Conservation (phyloP, 2,329 filamentous ascomycete species). For the Ilyonectria sp. region DNA sequence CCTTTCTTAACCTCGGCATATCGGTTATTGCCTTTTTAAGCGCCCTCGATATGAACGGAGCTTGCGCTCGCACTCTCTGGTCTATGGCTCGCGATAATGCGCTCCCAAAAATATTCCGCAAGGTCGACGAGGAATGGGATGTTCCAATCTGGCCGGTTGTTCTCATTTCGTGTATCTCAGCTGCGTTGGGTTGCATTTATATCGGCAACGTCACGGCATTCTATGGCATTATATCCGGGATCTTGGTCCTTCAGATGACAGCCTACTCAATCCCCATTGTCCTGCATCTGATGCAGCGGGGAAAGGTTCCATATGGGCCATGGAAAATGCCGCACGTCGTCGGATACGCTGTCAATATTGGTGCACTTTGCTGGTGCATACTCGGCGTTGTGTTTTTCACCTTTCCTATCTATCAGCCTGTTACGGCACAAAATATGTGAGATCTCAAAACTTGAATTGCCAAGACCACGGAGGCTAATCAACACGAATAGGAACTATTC, state of each 20-base stretch:
- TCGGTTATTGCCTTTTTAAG: conserved; percentile 8
- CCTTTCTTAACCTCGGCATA: conserved; percentile 1
- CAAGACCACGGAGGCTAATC: background rate
- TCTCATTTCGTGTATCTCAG: background rate
- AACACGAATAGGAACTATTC: conserved; percentile 11
- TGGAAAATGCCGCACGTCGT: conserved; percentile 15
- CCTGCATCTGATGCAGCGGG: conserved; percentile 12
- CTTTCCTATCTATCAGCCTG: conserved; percentile 10
- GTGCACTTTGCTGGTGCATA: conserved; percentile 15
- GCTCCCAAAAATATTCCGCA: conserved; percentile 11
- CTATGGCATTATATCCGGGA: conserved; percentile 18
- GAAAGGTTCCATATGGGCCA: conserved; percentile 10
- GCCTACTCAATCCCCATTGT: conserved; percentile 22
- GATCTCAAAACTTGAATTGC: too few species aligned
- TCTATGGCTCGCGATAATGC: conserved; percentile 22
- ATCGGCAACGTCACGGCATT: conserved; percentile 23
- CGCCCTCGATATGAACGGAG: conserved; percentile 17
- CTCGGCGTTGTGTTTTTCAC: conserved; percentile 6
- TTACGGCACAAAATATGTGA: conserved; percentile 14
- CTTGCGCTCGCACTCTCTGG: conserved; percentile 24
- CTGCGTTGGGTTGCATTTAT: conserved; percentile 9
- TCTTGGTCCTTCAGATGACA: conserved; percentile 17
- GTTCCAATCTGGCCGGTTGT: conserved; percentile 17
- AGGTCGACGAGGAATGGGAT: conserved; percentile 16
- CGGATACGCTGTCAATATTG: conserved; percentile 1